Percentiles rank a stretch among this genome's conserved stretches.
Evolutionary conservation across 140 eudicot species (phyloP).

Genomic region (Eryngium alpinum): DNA sequence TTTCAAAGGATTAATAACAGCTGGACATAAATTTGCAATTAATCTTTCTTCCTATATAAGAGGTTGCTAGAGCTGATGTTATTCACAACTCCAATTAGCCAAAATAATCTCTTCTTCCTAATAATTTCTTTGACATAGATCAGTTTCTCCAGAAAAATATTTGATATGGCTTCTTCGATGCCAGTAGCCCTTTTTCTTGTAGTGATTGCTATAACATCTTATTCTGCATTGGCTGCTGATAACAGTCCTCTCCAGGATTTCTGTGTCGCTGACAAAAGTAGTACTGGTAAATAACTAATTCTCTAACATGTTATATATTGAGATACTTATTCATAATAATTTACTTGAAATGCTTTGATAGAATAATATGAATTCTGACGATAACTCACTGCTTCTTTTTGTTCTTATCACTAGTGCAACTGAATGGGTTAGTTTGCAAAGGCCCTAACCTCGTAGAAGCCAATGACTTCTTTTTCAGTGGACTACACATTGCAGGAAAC

Average conservation of each 20-base stretch:
- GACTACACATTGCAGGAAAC: constrained; percentile 1
- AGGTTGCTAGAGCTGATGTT: no score
- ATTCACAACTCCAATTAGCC: background rate
- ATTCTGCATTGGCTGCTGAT: background rate
- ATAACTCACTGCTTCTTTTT: no score
- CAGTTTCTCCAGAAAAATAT: no score
- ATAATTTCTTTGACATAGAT: no score
- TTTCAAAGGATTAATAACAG: no score
- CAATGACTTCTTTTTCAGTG: background rate
- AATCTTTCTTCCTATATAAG: no score
- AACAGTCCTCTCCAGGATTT: background rate
- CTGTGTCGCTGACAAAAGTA: background rate
- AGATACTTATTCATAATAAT: no score
- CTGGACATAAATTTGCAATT: no score
- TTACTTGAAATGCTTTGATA: no score
- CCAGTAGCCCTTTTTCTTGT: background rate
- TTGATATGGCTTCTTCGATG: background rate
- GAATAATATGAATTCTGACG: no score
- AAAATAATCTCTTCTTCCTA: background rate
- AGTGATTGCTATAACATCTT: background rate
- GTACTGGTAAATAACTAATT: background rate
- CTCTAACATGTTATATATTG: no score
- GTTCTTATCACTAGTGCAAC: no score
- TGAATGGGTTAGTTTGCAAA: background rate
- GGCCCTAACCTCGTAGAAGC: constrained; percentile 8